These are phyloP conservation scores for Danielia oregonensis DNA, from an alignment of 805 yeast species.

Conservation along the genomic window DNA sequence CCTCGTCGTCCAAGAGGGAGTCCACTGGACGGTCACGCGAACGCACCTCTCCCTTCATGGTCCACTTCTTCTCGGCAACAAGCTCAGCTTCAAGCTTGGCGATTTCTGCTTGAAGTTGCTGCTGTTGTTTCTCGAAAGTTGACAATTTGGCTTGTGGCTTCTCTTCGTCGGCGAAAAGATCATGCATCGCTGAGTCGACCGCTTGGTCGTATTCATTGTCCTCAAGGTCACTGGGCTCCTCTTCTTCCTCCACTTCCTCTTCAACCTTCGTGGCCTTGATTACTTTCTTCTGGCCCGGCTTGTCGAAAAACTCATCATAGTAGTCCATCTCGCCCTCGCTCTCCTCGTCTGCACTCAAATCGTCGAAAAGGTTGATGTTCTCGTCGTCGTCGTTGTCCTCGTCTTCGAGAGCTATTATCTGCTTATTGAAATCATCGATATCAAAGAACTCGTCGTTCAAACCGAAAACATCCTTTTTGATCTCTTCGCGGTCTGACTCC, in stretches of 20 bases:
- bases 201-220: slow-evolving; percentile 64
- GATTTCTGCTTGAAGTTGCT: slow-evolving; percentile 71
- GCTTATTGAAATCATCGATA: slow-evolving; percentile 78
- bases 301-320: slow-evolving; percentile 65
- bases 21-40: slow-evolving; percentile 81
- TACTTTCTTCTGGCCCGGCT: slow-evolving; percentile 29
- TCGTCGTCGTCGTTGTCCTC: slow-evolving; percentile 38
- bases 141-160: slow-evolving; percentile 43
- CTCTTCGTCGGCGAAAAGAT: slow-evolving; percentile 48
- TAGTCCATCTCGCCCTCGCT: slow-evolving; percentile 54
- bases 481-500: slow-evolving; percentile 9
- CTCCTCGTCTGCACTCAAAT: slow-evolving; percentile 30
- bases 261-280: slow-evolving; percentile 8
- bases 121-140: slow-evolving; percentile 80
- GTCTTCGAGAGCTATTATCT: slow-evolving; percentile 62
- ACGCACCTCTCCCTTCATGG: slow-evolving; percentile 87
- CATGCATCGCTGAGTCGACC: slow-evolving; percentile 58
- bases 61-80: slow-evolving; percentile 89
- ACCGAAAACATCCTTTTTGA: slow-evolving; percentile 52
- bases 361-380: slow-evolving; percentile 41
- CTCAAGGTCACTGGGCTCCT: slow-evolving; percentile 31
- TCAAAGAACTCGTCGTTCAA: slow-evolving; percentile 82
- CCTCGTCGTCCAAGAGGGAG: slow-evolving; percentile 68
- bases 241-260: slow-evolving; percentile 35
- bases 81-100: slow-evolving; percentile 78